Base-by-base conservation (phyloP, 169 alveolate species). In the Blepharisma undulans region DNA sequence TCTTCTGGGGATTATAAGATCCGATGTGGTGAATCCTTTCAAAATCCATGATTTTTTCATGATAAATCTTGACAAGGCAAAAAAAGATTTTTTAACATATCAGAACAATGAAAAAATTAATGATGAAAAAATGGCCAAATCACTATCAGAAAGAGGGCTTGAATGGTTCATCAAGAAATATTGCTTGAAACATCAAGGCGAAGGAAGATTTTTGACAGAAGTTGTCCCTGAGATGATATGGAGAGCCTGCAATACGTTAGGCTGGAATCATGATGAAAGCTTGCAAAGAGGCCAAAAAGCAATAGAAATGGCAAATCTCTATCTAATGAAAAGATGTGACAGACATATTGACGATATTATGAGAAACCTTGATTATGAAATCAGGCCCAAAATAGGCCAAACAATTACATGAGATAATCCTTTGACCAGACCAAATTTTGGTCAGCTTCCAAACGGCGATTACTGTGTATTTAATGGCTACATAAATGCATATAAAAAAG, bases 401-500 rank as follows among this genome's bases (percentile, higher is more conserved):
- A 95, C 91, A 22, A 34, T 84, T 74, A 93, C 92, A 79, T 94
- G 82, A 86, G 91, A 95, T 90, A 93, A 97, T 29, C 86, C 97
- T 25, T 87, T 95, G 14, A 93, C 94, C 71, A 96, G 97, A 14
- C 90, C 97, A 61, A 96, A 97, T 78, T 97, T 97, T 72, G 92
- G 97, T 5, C 93, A 96, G 72, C 90, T 96, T 59, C 92, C 92
- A 10, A 79, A 81, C 18, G 81, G 76, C 8, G 34, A 48, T n/a
- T 30, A 12, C 22, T 21, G 30, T 3, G n/a, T 71, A 74, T 19
- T 25, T 72, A 95, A 95, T 88, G 97, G 98, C 30, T 98, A 98
- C 98, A 97, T 97, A 36, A 95, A 94, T 97, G 96, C 95, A n/a
- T 95, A 97, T 91, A 98, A 78, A 98, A 98, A 18, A 90, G 96